phyloP scores from a whole-genome alignment of 163 green algal genomes.

The Prototheca stagnorum region DNA sequence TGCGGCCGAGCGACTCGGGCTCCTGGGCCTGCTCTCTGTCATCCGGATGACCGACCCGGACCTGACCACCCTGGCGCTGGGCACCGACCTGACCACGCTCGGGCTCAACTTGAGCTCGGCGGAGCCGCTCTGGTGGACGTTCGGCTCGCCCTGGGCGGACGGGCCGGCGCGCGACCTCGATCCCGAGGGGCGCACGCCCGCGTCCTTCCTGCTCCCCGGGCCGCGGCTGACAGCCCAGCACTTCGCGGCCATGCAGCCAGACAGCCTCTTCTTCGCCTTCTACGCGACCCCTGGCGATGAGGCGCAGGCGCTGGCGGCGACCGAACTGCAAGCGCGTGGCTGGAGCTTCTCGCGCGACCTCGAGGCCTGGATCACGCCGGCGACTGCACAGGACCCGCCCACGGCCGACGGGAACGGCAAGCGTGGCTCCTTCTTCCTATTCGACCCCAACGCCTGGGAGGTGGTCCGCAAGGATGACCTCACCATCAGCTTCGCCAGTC shows the following conservation, averaged over 20 bases:
- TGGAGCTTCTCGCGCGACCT: constrained; percentile 78
- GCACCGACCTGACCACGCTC: constrained; percentile 86
- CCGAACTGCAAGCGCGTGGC: constrained; percentile 62
- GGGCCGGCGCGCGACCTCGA: not conserved
- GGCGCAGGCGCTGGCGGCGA: constrained; percentile 60
- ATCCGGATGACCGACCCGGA: constrained; percentile 83
- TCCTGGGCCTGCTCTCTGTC: constrained; percentile 83
- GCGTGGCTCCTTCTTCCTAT: constrained; percentile 78
- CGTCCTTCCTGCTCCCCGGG: constrained; percentile 68
- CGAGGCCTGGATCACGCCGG: constrained; percentile 72
- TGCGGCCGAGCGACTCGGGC: no score
- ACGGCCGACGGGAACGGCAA: constrained; percentile 35
- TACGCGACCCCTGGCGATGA: constrained; percentile 73
- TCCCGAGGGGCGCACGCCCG: constrained; percentile 32
- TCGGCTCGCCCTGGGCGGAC: constrained; percentile 76
- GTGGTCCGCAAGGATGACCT: constrained; percentile 59
- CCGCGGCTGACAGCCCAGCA: constrained; percentile 65
- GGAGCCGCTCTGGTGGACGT: constrained; percentile 64
- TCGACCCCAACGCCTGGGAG: constrained; percentile 79
- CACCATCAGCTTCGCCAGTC: constrained; percentile 43
- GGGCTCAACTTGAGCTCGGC: constrained; percentile 86
- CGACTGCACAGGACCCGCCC: constrained; percentile 17
- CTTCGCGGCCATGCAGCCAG: constrained; percentile 74
- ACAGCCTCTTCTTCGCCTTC: constrained; percentile 95
- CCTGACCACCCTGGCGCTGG: constrained; percentile 81